Base-by-base conservation (phyloP, 768 basidiomycete species). In the Mycena epipterygia region DNA sequence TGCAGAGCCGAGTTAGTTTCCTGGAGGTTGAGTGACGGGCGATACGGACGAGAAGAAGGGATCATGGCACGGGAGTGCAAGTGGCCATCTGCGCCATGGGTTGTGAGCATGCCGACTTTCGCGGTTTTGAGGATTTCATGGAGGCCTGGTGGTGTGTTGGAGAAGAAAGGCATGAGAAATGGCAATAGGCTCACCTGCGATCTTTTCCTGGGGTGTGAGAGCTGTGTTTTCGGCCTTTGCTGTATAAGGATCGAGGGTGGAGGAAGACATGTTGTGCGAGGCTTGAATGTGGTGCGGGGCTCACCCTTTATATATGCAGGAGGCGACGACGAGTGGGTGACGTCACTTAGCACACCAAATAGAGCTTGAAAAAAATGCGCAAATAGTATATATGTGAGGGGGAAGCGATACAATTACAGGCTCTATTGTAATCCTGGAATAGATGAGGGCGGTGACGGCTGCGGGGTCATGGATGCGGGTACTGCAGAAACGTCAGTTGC, bases 1-100 rank as follows among this genome's bases (percentile, higher is more conserved):
- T 91, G 67, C 46, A 49, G 14, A 44, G 23, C n/a, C n/a, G 39
- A 21, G 57, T 63, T 29, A 62, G 52, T 12, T 25, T 37, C 44
- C 2, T 52, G 35, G n/a, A 5, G 21, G 51, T 30, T 23, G 25
- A 42, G 53, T 37, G 51, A 44, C 17, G 57, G 42, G 48, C 9
- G 35, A 30, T 23, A 79, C 90, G 48, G 73, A 93, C 93, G 88
- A 42, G 86, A 83, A n/a, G 88, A 84, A 23, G 92, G 92, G 19
- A 87, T 85, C 95, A 97, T 96, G 29, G 91, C 91, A 64, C 95
- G 88, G 11, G 94, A 89, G 79, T 96, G 95, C 25, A 97, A 79
- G 48, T 87, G 82, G 0, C 94, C 94, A 63, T 89, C 84, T 17
- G 85, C 76, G 21, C 89, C 86, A 41, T 92, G 90, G 17, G 93